Conservation (phyloP, 257 asterid genomes). For the Solanum arcanum region DNA sequence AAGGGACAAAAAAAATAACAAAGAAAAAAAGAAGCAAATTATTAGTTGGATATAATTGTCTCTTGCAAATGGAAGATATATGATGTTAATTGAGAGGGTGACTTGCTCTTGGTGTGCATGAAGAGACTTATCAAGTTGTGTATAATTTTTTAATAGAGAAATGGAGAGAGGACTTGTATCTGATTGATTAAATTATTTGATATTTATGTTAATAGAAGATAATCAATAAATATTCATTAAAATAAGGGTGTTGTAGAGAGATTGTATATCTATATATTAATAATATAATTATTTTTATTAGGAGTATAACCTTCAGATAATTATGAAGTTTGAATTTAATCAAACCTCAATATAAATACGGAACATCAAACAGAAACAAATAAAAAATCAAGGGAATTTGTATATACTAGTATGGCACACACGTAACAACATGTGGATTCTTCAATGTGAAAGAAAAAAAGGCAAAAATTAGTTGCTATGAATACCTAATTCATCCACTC, state of each 20-base stretch:
- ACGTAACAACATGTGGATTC: background rate
- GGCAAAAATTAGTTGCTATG: background rate
- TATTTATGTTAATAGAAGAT: background rate
- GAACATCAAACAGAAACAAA: fast-evolving
- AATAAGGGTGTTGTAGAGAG: background rate
- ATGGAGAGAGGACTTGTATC: background rate
- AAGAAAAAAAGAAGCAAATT: background rate
- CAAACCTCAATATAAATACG: background rate
- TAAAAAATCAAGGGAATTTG: background rate
- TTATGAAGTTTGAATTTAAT: background rate
- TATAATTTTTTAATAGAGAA: background rate
- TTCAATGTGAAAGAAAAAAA: background rate
- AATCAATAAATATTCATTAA: background rate
- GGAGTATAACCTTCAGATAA: background rate
- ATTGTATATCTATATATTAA: background rate
- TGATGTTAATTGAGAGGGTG: background rate
- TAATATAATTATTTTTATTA: background rate
- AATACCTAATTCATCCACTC: background rate
- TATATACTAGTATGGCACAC: background rate
- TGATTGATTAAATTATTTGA: background rate
- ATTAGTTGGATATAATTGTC: slow-evolving; percentile 10
- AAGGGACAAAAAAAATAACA: slow-evolving; percentile 8
- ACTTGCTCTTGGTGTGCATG: background rate
- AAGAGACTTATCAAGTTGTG: background rate
- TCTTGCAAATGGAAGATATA: background rate